Percentiles rank a stretch among this genome's conserved stretches.
Conservation (phyloP, 2,329 filamentous ascomycete species). For the Pseudogymnoascus sp. region DNA sequence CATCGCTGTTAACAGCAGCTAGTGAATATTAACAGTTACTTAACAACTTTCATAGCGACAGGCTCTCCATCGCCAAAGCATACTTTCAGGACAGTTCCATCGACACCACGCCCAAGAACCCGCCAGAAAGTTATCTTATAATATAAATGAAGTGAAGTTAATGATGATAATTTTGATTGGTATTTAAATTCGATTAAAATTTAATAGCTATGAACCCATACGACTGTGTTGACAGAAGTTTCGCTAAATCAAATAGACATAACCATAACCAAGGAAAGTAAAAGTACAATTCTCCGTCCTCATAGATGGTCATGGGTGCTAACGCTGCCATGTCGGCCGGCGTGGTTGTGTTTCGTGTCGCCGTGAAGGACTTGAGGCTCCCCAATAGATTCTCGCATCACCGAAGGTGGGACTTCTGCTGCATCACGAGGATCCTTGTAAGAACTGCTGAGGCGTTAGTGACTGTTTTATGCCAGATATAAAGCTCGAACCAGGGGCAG, state of each 20-base stretch:
- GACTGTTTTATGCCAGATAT: neutral
- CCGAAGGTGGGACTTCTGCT: constrained; percentile 48
- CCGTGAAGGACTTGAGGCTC: constrained; percentile 38
- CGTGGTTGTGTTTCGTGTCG: constrained; percentile 35
- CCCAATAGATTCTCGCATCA: constrained; percentile 39
- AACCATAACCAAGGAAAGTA: neutral
- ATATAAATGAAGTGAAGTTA: neutral
- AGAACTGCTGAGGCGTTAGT: neutral
- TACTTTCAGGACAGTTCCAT: no score
- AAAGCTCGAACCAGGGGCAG: neutral
- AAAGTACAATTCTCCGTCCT: constrained; percentile 2
- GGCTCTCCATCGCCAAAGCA: no score
- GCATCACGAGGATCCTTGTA: constrained; percentile 43
- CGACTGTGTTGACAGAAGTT: neutral
- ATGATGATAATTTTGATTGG: constrained; percentile 44
- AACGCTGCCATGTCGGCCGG: constrained; percentile 36
- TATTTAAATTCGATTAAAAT: neutral
- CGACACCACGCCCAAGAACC: no score
- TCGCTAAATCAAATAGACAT: neutral
- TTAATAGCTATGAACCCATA: neutral
- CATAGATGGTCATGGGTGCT: constrained; percentile 5
- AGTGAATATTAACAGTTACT: no score
- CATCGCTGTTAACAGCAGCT: no score
- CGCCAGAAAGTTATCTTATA: no score
- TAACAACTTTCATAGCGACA: no score